phyloP scores from a whole-genome alignment of 164 flowering plant species.

The Akebia trifoliata region DNA sequence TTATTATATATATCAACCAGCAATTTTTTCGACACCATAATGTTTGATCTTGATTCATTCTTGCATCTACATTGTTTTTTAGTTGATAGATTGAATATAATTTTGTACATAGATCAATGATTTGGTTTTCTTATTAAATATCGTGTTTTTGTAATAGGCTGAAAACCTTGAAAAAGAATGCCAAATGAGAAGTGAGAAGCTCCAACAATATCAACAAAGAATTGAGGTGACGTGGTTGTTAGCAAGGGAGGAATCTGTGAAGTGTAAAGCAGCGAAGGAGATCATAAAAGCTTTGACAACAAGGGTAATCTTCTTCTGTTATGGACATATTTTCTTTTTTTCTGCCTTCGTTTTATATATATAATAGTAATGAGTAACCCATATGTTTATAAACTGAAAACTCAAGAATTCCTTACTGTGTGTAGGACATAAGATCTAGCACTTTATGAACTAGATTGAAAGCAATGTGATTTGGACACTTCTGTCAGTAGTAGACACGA shows the following conservation, averaged over 20 bases:
- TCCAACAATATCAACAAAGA: slow-evolving; percentile 42
- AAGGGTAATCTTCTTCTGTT: slow-evolving; percentile 28
- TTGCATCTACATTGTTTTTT: background rate
- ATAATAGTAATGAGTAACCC: background rate
- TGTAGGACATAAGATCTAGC: too few relatives aligned
- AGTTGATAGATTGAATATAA: background rate
- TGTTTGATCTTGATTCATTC: background rate
- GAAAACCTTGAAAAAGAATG: slow-evolving; percentile 40
- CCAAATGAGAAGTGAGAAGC: slow-evolving; percentile 33
- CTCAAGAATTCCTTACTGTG: too few relatives aligned
- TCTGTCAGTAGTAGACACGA: too few relatives aligned
- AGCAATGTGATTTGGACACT: background rate
- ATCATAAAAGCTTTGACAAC: slow-evolving; percentile 49
- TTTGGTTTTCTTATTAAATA: slow-evolving; percentile 3
- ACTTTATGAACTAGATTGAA: background rate
- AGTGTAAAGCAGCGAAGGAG: slow-evolving; percentile 69
- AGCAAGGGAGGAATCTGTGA: slow-evolving; percentile 63
- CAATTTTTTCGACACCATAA: background rate
- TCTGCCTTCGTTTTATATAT: background rate
- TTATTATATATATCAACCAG: background rate
- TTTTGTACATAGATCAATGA: background rate
- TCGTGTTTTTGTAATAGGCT: slow-evolving; percentile 25
- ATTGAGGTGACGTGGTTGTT: slow-evolving; percentile 45
- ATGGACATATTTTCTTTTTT: background rate
- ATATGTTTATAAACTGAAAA: background rate